These are phyloP conservation scores for Diutina neorugosa DNA, from an alignment of 1,139 yeast species.

Conservation along the genomic window DNA sequence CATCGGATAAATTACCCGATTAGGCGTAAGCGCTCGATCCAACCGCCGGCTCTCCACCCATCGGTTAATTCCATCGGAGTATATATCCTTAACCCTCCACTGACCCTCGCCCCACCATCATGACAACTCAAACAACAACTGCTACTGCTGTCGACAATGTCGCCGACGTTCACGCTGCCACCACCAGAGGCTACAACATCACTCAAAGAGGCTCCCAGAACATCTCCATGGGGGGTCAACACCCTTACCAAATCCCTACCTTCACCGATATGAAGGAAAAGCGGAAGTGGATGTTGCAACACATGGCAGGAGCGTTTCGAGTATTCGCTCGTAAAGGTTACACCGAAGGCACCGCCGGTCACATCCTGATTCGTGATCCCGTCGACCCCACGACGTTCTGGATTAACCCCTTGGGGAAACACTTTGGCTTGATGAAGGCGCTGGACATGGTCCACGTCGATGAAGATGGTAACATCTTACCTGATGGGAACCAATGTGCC, in stretches of 20 bases:
- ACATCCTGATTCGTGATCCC: conserved; percentile 71
- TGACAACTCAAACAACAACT: neutral
- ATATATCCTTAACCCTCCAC: neutral
- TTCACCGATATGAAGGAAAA: conserved; percentile 38
- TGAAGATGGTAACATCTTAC: conserved; percentile 52
- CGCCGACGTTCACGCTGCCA: neutral
- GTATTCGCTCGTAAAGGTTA: conserved; percentile 64
- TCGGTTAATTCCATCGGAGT: neutral
- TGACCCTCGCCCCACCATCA: neutral
- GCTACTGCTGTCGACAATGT: neutral
- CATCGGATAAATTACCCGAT: conserved; percentile 3
- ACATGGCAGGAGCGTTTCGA: conserved; percentile 76
- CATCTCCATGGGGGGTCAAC: conserved; percentile 21
- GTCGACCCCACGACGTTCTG: conserved; percentile 60
- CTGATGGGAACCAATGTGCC: conserved; percentile 53
- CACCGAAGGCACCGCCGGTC: conserved; percentile 75
- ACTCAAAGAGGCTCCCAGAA: conserved; percentile 3
- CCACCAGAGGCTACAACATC: conserved; percentile 3
- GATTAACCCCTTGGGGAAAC: conserved; percentile 70
- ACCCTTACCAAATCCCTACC: conserved; percentile 38
- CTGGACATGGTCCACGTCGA: conserved; percentile 70
- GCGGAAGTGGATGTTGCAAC: conserved; percentile 55
- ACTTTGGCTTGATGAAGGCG: conserved; percentile 57
- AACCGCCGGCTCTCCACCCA: neutral
- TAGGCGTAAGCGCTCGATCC: neutral